These are phyloP conservation scores for Calonectria pteridis DNA, from an alignment of 2,329 filamentous ascomycete genomes.

Conservation along the genomic window DNA sequence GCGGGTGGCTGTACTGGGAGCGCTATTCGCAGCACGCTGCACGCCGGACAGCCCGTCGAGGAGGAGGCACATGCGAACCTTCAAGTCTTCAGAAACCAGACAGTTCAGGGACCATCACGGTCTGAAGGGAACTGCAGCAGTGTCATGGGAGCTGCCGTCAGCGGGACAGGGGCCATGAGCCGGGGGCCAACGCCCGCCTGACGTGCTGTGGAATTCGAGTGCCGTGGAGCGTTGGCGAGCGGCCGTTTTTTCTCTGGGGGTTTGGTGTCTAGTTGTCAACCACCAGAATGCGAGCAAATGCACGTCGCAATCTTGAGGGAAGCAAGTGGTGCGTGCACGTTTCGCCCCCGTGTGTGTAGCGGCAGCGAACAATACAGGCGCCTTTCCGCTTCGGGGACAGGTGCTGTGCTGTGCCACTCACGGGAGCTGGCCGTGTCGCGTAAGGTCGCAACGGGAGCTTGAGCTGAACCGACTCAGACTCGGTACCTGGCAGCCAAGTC, in stretches of 20 bases:
- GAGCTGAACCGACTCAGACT: conserved; percentile 4
- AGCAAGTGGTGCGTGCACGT: conserved; percentile 38
- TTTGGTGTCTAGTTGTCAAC: conserved; percentile 20
- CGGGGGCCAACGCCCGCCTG: conserved; percentile 38
- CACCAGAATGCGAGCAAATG: conserved; percentile 14
- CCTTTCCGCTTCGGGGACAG: conserved; percentile 43
- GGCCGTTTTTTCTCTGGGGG: conserved; percentile 14
- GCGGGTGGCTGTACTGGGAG: conserved; percentile 26
- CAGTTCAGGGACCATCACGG: conserved; percentile 6
- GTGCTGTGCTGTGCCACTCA: conserved; percentile 21
- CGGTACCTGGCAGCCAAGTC: conserved; percentile 9
- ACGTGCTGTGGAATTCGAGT: conserved; percentile 39
- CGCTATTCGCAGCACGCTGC: conserved; percentile 2
- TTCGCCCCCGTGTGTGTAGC: conserved; percentile 32
- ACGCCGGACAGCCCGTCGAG: neutral
- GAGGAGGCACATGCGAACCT: neutral
- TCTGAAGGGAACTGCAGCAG: conserved; percentile 14
- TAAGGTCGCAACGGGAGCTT: conserved; percentile 11
- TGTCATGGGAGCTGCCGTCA: conserved; percentile 26
- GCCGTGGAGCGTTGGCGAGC: conserved; percentile 30
- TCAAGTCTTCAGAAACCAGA: neutral
- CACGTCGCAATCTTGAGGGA: conserved; percentile 28
- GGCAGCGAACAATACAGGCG: conserved; percentile 35
- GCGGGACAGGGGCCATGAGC: conserved; percentile 17
- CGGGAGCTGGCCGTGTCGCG: conserved; percentile 3